Conservation (phyloP, 768 basidiomycete species). For the Auriculariales sp. region DNA sequence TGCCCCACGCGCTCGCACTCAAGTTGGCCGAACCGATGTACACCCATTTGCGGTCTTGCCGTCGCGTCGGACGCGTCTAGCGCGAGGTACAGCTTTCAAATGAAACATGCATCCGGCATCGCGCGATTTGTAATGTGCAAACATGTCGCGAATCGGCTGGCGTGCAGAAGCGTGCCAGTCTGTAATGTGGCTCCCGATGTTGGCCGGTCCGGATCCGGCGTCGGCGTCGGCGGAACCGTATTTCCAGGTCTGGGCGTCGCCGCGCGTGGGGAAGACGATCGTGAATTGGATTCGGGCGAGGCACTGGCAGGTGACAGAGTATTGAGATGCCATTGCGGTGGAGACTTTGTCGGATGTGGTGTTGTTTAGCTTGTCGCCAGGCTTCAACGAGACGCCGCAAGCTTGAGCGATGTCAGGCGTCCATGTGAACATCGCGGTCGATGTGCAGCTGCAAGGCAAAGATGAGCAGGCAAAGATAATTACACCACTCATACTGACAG, state of each 20-base stretch:
- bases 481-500: no score
- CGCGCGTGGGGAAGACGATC: not conserved
- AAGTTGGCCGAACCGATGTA: not conserved
- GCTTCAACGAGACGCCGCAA: not conserved
- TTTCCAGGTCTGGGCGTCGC: not conserved
- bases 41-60: not conserved
- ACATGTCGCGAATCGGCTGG: no score
- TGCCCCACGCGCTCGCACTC: not conserved
- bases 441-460: not conserved
- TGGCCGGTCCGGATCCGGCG: not conserved
- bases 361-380: not conserved
- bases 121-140: no score
- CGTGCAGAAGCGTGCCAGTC: not conserved
- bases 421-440: not conserved
- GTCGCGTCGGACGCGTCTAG: not conserved
- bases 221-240: not conserved
- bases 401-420: not conserved
- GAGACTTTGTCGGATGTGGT: not conserved
- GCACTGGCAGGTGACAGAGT: no score
- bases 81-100: not conserved
- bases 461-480: no score
- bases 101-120: not conserved
- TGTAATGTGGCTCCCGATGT: not conserved
- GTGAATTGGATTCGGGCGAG: no score
- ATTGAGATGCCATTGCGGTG: no score